Percentiles rank a stretch among this genome's conserved stretches.
These are phyloP conservation scores for Calonectria pseudoreteaudii DNA, from an alignment of 2,329 filamentous ascomycete species.

Conservation along the genomic window DNA sequence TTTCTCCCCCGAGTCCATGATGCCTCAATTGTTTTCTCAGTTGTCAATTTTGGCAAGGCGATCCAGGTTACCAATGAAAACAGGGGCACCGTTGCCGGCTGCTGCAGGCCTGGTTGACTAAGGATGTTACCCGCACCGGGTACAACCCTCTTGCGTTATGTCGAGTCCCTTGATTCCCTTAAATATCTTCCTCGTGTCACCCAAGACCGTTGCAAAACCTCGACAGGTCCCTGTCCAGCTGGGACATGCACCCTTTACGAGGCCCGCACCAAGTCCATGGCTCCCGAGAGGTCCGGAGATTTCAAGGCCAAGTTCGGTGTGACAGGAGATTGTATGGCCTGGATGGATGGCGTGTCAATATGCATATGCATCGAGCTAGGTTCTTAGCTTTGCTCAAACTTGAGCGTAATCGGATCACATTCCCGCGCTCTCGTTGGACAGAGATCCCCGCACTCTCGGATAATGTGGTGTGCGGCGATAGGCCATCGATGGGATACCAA, in stretches of 20 bases:
- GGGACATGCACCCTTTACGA: background rate
- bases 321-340: background rate
- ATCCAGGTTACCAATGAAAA: background rate
- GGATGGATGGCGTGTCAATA: background rate
- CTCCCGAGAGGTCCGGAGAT: background rate
- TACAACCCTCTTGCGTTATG: background rate
- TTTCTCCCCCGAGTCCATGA: background rate
- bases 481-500: background rate
- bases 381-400: slow-evolving; percentile 1
- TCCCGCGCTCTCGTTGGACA: background rate
- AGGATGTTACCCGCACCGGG: background rate
- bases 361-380: slow-evolving; percentile 15
- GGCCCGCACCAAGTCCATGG: background rate
- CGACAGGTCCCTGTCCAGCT: background rate
- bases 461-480: slow-evolving; percentile 16
- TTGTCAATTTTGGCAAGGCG: background rate
- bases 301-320: background rate
- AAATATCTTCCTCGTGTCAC: background rate
- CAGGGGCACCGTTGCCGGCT: background rate
- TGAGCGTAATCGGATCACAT: background rate
- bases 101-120: background rate
- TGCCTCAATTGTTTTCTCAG: slow-evolving; percentile 11
- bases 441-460: background rate
- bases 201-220: background rate
- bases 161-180: background rate